Conservation (phyloP, 306 rosid genomes). For the Dicorynia guianensis region DNA sequence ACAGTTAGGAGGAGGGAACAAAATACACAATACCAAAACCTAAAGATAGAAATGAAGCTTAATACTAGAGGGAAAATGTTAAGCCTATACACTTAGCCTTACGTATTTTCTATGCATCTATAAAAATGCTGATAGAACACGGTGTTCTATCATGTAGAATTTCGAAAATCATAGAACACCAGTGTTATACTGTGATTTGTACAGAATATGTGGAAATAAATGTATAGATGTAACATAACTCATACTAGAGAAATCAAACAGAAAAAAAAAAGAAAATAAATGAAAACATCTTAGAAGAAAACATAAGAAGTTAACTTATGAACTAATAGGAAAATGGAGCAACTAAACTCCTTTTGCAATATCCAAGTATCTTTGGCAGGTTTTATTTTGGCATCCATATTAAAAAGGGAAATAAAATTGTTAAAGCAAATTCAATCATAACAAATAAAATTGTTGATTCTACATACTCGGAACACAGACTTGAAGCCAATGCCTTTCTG, state of each 20-base stretch:
- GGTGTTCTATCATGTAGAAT: no score
- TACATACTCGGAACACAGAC: constrained; percentile 93
- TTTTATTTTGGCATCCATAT: constrained; percentile 16
- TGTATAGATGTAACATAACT: no score
- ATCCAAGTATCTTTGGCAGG: neutral
- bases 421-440: constrained; percentile 13
- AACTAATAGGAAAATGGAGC: constrained; percentile 1
- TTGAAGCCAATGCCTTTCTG: constrained; percentile 98
- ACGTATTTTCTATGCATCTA: no score
- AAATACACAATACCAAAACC: constrained; percentile 2
- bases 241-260: neutral
- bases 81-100: no score
- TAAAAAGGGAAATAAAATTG: constrained; percentile 12
- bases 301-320: neutral
- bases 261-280: constrained; percentile 14
- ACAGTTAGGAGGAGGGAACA: neutral
- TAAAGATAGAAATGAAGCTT: neutral
- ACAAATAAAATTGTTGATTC: neutral
- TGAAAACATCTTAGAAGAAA: neutral
- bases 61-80: neutral
- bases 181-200: no score
- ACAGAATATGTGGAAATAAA: no score
- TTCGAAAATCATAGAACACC: no score
- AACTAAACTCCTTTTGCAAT: neutral
- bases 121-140: no score